Evolutionary conservation across 2,329 filamentous ascomycete species (phyloP), one percentile per base, ranked within the genome.

Genomic region (Chaetoscypha palmicola): DNA sequence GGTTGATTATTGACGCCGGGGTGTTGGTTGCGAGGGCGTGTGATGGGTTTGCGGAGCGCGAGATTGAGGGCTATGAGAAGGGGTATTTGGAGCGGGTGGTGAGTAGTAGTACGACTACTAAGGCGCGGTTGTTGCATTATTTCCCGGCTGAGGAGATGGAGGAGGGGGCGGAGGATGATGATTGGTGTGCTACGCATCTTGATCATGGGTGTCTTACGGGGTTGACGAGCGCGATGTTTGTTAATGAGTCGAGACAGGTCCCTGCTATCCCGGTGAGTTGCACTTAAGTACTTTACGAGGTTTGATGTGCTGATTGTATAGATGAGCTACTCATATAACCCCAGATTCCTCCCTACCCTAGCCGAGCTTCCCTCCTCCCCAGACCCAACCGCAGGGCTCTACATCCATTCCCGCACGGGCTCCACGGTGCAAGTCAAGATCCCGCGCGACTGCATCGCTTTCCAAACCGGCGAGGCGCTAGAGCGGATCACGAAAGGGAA

Each of bases 121-220:
- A 98, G 66, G 92, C 92, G 1, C 74, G 92, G 10, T 71, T 98
- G 21, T 68, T 97, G 56, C 92, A 98, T 67, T 98, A 98, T 66
- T 97, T 90, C 57, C 91, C 91, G 1, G 73, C 73, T 60, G 68
- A 65, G 17, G 58, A 59, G 12, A 56, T 59, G 16, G 60, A 63
- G 12, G 57, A 55, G n/a, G 14, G 14, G 7, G 30, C 17, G 10
- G 62, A 61, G 11, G 82, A 88, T 48, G 90, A 96, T 64, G 86
- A 94, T 66, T 98, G 92, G 92, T 98, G 91, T 64, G 86, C 89
- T 3, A 88, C 84, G 1, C 86, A 92, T 62, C 71, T 92, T 45
- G 91, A 97, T 64, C 89, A 96, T 58, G 89, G 92, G 33, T 97
- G 91, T 62, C 73, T 98, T 23, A 98, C 92, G 0, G 91, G 90